Evolutionary conservation across 768 basidiomycete genomes (phyloP).

Genomic region (Lentinula edodes): DNA sequence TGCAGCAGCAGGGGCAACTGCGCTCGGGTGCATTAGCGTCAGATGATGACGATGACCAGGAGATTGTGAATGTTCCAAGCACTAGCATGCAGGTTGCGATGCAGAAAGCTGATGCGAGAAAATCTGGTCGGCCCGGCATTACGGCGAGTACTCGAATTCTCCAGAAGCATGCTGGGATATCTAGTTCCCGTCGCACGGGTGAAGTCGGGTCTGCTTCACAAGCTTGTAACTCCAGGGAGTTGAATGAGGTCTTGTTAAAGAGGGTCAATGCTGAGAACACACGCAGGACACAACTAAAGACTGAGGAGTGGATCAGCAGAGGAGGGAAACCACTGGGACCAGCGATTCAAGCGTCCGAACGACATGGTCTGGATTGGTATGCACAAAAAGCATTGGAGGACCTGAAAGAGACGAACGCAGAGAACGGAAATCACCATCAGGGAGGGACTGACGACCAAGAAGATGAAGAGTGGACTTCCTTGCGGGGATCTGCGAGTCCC

Average conservation of each 20-base stretch:
- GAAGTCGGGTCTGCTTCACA: conserved; percentile 23
- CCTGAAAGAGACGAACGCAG: conserved; percentile 20
- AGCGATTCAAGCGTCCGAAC: conserved; percentile 6
- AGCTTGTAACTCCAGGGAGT: conserved; percentile 30
- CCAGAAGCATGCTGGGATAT: background rate
- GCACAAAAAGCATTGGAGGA: conserved; percentile 21
- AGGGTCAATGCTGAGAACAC: conserved; percentile 17
- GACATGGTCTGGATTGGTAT: conserved; percentile 16
- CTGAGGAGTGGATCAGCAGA: conserved; percentile 50
- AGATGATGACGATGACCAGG: conserved; percentile 51
- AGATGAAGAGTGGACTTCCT: conserved; percentile 43
- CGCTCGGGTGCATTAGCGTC: conserved; percentile 9
- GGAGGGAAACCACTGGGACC: conserved; percentile 39
- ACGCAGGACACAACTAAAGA: conserved; percentile 30
- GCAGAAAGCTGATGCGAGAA: conserved; percentile 36
- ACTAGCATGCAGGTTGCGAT: conserved; percentile 35
- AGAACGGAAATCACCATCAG: conserved; percentile 14
- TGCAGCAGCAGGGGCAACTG: conserved; percentile 18
- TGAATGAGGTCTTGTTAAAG: conserved; percentile 38
- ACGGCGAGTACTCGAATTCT: background rate
- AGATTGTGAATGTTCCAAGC: conserved; percentile 34
- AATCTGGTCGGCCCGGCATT: conserved; percentile 15
- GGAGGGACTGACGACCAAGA: conserved; percentile 28
- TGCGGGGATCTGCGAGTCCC: conserved; percentile 33
- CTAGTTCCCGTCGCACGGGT: conserved; percentile 22